Percentiles rank a stretch among this genome's conserved stretches.
These are phyloP conservation scores for Verticillium alfalfae DNA, from an alignment of 2,329 filamentous ascomycete genomes.

Conservation along the genomic window DNA sequence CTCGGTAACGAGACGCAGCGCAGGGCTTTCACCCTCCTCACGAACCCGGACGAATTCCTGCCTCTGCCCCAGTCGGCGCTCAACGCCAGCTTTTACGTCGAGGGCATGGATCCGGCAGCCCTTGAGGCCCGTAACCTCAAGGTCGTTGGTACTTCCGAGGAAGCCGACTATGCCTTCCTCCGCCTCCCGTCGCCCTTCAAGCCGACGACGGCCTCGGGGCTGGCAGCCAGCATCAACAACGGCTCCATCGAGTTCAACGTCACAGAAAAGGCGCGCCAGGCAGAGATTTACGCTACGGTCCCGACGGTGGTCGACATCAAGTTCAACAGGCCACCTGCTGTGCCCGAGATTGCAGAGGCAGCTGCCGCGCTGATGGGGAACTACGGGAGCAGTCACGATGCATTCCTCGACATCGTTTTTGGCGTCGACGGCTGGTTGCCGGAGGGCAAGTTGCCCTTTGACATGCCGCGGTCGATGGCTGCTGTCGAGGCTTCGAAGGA, in stretches of 20 bases:
- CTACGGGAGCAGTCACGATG: conserved; percentile 31
- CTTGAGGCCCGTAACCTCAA: conserved; percentile 15
- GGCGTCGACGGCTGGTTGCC: conserved; percentile 22
- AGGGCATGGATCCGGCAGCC: conserved; percentile 7
- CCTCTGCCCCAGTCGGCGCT: conserved; percentile 11
- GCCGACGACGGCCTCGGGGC: conserved; percentile 14
- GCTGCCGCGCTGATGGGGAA: conserved; percentile 32
- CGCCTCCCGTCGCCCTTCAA: conserved; percentile 27
- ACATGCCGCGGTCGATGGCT: conserved; percentile 35
- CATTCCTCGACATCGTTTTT: conserved; percentile 38
- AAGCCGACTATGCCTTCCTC: conserved; percentile 32
- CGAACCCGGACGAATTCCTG: conserved; percentile 15
- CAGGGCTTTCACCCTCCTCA: conserved; percentile 19
- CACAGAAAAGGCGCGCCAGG: conserved; percentile 17
- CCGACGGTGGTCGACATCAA: conserved; percentile 38
- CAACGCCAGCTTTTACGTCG: conserved; percentile 13
- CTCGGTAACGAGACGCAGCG: conserved; percentile 15
- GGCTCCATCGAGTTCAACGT: conserved; percentile 33
- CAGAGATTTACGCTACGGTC: conserved; percentile 27
- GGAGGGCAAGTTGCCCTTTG: conserved; percentile 36
- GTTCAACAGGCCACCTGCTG: conserved; percentile 31
- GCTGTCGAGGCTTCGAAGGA: conserved; percentile 28
- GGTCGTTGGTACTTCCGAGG: conserved; percentile 25
- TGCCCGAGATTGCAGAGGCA: conserved; percentile 32
- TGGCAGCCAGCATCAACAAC: conserved; percentile 19